Percentiles rank a stretch among this genome's conserved stretches.
phyloP scores from a whole-genome alignment of 345 rosid genomes.

The Citrus inodora region DNA sequence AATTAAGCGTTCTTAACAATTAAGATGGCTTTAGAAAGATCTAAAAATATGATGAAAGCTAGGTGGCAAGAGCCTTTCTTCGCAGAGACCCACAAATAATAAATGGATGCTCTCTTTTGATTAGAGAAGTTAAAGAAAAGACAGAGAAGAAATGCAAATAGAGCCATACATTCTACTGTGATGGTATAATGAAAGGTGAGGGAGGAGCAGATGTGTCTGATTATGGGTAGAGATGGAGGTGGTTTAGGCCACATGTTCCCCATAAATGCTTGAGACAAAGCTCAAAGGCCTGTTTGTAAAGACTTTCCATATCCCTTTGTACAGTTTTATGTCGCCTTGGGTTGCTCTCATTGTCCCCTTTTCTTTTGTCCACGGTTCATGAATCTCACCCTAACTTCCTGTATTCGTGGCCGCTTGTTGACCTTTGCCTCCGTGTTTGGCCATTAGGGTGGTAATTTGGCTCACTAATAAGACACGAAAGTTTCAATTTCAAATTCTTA shows the following conservation, averaged over 20 bases:
- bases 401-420: conserved; percentile 33
- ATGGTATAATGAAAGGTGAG: conserved; percentile 4
- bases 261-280: conserved; percentile 46
- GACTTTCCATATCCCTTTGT: conserved; percentile 19
- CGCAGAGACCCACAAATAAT: background rate
- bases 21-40: no score
- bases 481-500: no score
- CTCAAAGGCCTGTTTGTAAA: conserved; percentile 18
- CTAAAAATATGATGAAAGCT: no score
- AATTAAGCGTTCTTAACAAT: no score
- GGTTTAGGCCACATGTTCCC: conserved; percentile 47
- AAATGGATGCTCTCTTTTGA: background rate
- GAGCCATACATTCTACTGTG: background rate
- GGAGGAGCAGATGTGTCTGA: background rate
- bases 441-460: background rate
- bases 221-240: conserved; percentile 24
- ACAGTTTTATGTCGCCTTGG: conserved; percentile 48
- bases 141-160: background rate
- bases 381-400: conserved; percentile 30
- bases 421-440: conserved; percentile 22
- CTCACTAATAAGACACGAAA: background rate
- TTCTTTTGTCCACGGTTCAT: conserved; percentile 20
- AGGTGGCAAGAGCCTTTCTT: no score
- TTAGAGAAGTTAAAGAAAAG: background rate
- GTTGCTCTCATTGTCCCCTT: conserved; percentile 44